Percentiles rank a stretch among this genome's conserved stretches.
Evolutionary conservation across 2,329 filamentous ascomycete genomes (phyloP).

Genomic region (Cryphonectria japonica): DNA sequence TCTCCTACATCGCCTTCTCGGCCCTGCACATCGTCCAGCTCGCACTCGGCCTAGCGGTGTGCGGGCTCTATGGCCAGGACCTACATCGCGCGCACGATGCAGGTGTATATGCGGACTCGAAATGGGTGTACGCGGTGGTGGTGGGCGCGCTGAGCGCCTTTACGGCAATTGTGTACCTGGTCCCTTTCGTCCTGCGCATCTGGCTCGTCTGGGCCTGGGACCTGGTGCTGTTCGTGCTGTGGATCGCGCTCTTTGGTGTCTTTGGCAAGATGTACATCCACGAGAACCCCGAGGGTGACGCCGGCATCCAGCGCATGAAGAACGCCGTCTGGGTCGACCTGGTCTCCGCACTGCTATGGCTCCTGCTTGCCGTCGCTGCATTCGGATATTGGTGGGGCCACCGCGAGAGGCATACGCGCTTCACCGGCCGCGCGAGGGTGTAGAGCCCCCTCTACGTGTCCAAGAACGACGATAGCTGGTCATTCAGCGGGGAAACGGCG

Average conservation of each 20-base stretch:
- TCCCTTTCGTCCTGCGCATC: conserved; percentile 63
- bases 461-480: neutral
- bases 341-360: conserved; percentile 75
- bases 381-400: conserved; percentile 62
- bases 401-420: conserved; percentile 55
- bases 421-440: conserved; percentile 63
- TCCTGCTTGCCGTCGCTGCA: conserved; percentile 62
- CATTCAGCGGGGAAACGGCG: neutral
- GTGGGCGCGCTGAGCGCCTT: conserved; percentile 68
- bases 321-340: conserved; percentile 85
- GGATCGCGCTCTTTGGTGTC: conserved; percentile 80
- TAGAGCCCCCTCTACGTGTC: conserved; percentile 36
- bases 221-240: conserved; percentile 73
- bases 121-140: conserved; percentile 78
- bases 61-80: conserved; percentile 77
- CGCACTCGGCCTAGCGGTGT: conserved; percentile 74
- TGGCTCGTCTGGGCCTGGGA: conserved; percentile 69
- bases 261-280: conserved; percentile 81
- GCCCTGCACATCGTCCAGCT: conserved; percentile 76
- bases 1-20: conserved; percentile 59
- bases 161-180: conserved; percentile 66
- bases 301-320: conserved; percentile 75
- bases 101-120: conserved; percentile 59
- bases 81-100: conserved; percentile 58
- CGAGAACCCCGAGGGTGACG: conserved; percentile 66